phyloP scores from a whole-genome alignment of 2,329 filamentous ascomycete species.

The Fusarium compactum region DNA sequence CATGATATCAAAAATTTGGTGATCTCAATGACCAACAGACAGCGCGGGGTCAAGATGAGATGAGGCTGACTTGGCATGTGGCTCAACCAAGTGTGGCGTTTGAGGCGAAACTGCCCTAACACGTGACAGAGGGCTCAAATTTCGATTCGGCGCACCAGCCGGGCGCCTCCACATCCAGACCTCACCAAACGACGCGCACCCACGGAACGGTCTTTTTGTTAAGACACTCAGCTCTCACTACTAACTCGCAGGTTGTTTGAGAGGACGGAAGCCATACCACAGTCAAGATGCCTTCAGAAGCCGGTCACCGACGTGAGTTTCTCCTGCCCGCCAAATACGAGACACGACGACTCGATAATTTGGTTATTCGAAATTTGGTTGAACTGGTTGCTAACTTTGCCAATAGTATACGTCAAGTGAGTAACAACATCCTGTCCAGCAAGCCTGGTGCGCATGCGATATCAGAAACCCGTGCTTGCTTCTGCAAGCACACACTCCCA shows the following conservation, averaged over 20 bases:
- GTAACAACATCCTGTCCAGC: conserved; percentile 55
- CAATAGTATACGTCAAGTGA: conserved; percentile 88
- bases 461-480: conserved; percentile 19
- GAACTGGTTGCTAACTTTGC: conserved; percentile 54
- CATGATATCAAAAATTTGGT: conserved; percentile 8
- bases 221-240: conserved; percentile 59
- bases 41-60: not conserved
- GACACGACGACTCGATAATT: conserved; percentile 21
- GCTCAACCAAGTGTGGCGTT: conserved; percentile 1
- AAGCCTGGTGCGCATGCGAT: conserved; percentile 34
- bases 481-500: conserved; percentile 32
- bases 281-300: conserved; percentile 88
- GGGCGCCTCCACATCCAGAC: conserved; percentile 55
- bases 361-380: conserved; percentile 35
- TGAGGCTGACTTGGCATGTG: conserved; percentile 19
- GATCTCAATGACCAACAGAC: not conserved
- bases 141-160: conserved; percentile 52
- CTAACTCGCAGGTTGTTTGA: conserved; percentile 60
- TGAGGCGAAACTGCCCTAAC: conserved; percentile 47
- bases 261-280: conserved; percentile 60
- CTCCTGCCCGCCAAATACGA: conserved; percentile 22
- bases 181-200: conserved; percentile 58
- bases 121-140: conserved; percentile 56
- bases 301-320: conserved; percentile 88
- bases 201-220: conserved; percentile 60